These are phyloP conservation scores for Erodium moschatum DNA, from an alignment of 441 rosid species.

Conservation along the genomic window DNA sequence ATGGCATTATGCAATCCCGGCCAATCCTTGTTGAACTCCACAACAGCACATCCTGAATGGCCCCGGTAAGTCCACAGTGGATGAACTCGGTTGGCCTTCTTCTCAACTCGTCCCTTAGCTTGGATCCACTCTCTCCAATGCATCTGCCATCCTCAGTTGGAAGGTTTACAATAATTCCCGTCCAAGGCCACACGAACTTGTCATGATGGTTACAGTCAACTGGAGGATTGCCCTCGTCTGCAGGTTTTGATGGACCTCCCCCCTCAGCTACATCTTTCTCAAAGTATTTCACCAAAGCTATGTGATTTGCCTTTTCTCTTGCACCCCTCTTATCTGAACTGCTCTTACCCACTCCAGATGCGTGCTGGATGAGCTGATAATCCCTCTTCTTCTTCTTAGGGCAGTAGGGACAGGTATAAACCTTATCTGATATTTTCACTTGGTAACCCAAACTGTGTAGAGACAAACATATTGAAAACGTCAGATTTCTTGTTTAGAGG, in stretches of 20 bases:
- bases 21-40: conserved; percentile 83
- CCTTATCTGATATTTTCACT: too few species aligned
- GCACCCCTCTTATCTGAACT: too few species aligned
- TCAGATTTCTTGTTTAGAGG: too few species aligned
- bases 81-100: conserved; percentile 55
- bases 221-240: conserved; percentile 23
- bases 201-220: conserved; percentile 42
- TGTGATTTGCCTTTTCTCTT: conserved; percentile 68
- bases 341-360: too few species aligned
- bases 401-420: too few species aligned
- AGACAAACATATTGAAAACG: too few species aligned
- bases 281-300: conserved; percentile 64
- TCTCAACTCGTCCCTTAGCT: conserved; percentile 58
- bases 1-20: conserved; percentile 81
- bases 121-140: conserved; percentile 84
- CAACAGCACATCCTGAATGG: conserved; percentile 74
- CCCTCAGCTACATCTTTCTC: conserved; percentile 42
- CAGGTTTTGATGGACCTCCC: conserved; percentile 36
- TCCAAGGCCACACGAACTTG: conserved; percentile 63
- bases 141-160: conserved; percentile 60
- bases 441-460: too few species aligned
- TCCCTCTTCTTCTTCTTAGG: too few species aligned
- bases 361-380: too few species aligned
- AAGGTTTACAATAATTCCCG: too few species aligned
- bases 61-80: conserved; percentile 78